phyloP scores from a whole-genome alignment of 148 eudicot species.

The Chenopodium formosanum region DNA sequence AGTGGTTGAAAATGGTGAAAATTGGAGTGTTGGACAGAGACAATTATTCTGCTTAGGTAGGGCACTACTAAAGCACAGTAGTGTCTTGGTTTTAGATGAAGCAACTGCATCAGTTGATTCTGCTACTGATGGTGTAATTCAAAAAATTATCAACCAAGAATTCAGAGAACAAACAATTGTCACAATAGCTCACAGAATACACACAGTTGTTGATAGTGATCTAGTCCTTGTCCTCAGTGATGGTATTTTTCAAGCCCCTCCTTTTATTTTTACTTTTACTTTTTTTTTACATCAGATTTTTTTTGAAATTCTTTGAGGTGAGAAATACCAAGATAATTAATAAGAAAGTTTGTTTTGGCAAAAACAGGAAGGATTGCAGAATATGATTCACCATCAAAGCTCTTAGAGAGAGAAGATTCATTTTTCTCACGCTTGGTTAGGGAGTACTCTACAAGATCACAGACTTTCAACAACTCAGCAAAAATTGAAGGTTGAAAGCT shows the following conservation, averaged over 20 bases:
- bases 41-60: constrained; percentile 94
- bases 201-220: constrained; percentile 92
- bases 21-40: constrained; percentile 98
- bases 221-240: constrained; percentile 90
- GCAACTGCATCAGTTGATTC: constrained; percentile 99
- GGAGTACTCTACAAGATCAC: constrained; percentile 87
- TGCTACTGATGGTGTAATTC: constrained; percentile 85
- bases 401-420: constrained; percentile 78
- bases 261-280: too few species aligned
- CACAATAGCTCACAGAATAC: constrained; percentile 98
- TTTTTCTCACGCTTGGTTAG: constrained; percentile 82
- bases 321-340: not conserved
- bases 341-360: not conserved
- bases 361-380: constrained; percentile 91
- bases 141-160: constrained; percentile 73
- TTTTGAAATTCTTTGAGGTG: not conserved
- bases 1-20: constrained; percentile 97
- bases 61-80: constrained; percentile 80
- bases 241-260: constrained; percentile 48
- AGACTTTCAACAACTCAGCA: constrained; percentile 43
- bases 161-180: constrained; percentile 78
- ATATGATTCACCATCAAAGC: constrained; percentile 78
- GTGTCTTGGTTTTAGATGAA: constrained; percentile 81
- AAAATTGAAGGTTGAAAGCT: constrained; percentile 24
- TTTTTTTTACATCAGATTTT: too few species aligned